phyloP scores from a whole-genome alignment of 148 eudicot genomes.

The Spergularia marina region DNA sequence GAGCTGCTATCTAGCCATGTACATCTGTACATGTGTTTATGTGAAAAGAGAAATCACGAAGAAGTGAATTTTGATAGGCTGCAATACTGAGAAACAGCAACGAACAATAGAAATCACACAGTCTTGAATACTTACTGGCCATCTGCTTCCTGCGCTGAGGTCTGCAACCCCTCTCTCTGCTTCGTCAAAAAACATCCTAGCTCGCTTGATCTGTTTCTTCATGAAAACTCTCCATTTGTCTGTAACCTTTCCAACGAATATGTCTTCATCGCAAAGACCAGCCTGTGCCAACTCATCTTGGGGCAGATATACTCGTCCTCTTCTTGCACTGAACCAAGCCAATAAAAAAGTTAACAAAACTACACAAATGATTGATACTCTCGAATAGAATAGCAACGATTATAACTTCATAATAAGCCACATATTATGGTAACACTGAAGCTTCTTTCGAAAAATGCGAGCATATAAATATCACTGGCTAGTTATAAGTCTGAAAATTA shows the following conservation, averaged over 20 bases:
- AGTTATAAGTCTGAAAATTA: background rate
- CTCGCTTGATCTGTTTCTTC: conserved; percentile 92
- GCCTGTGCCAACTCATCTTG: conserved; percentile 94
- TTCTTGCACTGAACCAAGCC: conserved; percentile 61
- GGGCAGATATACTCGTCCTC: conserved; percentile 91
- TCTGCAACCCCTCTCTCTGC: conserved; percentile 88
- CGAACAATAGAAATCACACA: background rate
- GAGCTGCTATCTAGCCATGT: background rate
- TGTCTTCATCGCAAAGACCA: conserved; percentile 93
- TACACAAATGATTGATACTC: background rate
- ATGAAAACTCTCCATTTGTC: conserved; percentile 94
- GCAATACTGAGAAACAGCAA: too few relatives aligned
- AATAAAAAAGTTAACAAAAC: conserved; percentile 8
- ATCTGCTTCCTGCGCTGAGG: conserved; percentile 87
- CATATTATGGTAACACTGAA: background rate
- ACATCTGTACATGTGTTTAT: background rate
- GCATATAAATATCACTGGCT: too few relatives aligned
- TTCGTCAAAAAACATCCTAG: conserved; percentile 82
- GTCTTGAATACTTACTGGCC: conserved; percentile 65
- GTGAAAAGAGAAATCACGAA: background rate
- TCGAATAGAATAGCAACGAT: background rate
- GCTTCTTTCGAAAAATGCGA: background rate
- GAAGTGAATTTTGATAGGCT: background rate
- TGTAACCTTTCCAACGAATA: conserved; percentile 82
- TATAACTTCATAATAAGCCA: background rate